Conservation (phyloP, 2,329 filamentous ascomycete genomes). For the Aureobasidium zeae region DNA sequence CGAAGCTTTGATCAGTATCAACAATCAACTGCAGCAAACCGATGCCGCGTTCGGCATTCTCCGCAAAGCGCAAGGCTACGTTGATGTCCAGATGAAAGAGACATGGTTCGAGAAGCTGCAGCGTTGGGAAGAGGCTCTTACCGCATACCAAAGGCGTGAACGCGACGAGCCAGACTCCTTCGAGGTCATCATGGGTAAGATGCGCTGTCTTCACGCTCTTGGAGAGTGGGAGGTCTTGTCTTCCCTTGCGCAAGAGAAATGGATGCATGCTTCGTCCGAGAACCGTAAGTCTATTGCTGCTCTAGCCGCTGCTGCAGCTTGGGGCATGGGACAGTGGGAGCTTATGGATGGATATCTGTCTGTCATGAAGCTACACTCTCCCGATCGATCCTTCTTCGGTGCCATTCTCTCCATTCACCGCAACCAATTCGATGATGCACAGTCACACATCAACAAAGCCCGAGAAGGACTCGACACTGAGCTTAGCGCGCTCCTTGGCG, state of each 20-base stretch:
- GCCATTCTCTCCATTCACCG: constrained; percentile 91
- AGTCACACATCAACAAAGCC: constrained; percentile 81
- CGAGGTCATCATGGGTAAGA: constrained; percentile 98
- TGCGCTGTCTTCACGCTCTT: constrained; percentile 93
- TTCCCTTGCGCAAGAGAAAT: constrained; percentile 80
- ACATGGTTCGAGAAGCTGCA: constrained; percentile 99
- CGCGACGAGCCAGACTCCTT: constrained; percentile 61
- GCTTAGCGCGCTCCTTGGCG: constrained; percentile 88
- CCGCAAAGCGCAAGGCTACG: constrained; percentile 88
- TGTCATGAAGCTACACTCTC: constrained; percentile 88
- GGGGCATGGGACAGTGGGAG: constrained; percentile 95
- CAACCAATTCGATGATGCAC: constrained; percentile 87
- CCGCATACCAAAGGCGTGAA: constrained; percentile 84
- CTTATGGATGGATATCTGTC: constrained; percentile 95
- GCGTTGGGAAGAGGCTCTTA: constrained; percentile 92
- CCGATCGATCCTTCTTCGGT: constrained; percentile 94
- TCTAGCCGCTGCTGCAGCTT: constrained; percentile 87
- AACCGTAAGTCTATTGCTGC: constrained; percentile 86
- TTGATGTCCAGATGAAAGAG: constrained; percentile 91
- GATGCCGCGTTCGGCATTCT: constrained; percentile 97
- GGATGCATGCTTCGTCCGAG: constrained; percentile 80
- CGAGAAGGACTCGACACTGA: constrained; percentile 92
- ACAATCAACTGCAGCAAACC: constrained; percentile 97
- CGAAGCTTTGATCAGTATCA: constrained; percentile 96
- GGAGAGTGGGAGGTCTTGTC: constrained; percentile 96